Evolutionary conservation across 306 rosid genomes (phyloP).

Genomic region (Comarum palustre): DNA sequence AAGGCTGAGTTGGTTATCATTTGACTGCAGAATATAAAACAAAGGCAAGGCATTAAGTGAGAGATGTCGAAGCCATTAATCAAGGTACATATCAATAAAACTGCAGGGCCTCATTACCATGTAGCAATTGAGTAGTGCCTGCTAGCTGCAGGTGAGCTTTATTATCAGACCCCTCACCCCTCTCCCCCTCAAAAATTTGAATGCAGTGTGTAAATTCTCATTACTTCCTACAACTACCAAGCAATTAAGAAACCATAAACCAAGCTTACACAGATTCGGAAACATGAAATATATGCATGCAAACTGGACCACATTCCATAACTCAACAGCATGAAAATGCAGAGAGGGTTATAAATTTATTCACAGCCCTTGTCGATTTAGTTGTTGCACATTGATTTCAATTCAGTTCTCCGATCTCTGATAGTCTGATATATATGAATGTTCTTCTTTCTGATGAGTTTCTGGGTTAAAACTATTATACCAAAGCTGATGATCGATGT

Average conservation of each 20-base stretch:
- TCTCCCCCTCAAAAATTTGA: conserved; percentile 22
- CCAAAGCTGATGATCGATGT: neutral
- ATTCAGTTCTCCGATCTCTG: neutral
- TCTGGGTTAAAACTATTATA: neutral
- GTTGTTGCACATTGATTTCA: conserved; percentile 7
- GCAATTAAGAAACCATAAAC: conserved; percentile 39
- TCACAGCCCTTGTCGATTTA: neutral
- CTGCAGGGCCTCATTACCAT: neutral
- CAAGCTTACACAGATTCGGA: neutral
- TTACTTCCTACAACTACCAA: conserved; percentile 71
- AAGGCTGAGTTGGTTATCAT: conserved; percentile 1
- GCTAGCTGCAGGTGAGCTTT: conserved; percentile 14
- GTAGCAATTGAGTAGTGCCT: conserved; percentile 6
- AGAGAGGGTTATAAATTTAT: neutral
- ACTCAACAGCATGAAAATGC: conserved; percentile 4
- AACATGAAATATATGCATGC: neutral
- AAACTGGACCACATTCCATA: neutral
- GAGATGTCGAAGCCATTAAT: neutral
- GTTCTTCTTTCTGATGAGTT: neutral
- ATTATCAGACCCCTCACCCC: neutral
- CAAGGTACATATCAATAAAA: conserved; percentile 1
- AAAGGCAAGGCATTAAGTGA: conserved; percentile 6
- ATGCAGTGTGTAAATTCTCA: conserved; percentile 61
- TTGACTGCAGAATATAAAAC: neutral
- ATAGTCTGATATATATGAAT: neutral